Conservation (phyloP, 1,284 basidiomycete species). For the Tilletia horrida region DNA sequence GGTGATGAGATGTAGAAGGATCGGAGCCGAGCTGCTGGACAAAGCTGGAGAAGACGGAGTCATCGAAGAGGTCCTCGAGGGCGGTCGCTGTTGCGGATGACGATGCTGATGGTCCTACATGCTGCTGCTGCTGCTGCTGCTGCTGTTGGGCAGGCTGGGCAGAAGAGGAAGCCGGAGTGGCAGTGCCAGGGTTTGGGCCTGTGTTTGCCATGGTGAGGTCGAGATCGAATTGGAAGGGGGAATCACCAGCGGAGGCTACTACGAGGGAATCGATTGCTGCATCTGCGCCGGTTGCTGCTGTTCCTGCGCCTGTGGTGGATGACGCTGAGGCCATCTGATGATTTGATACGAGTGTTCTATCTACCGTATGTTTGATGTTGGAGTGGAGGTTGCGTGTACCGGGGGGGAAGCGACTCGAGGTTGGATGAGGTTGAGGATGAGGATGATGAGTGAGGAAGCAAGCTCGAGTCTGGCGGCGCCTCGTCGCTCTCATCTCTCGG, state of each 20-base stretch:
- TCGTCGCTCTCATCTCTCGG: no score
- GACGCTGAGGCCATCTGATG: neutral
- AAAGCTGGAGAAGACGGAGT: constrained; percentile 18
- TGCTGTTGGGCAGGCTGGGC: neutral
- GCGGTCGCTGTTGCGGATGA: no score
- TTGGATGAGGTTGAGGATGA: no score
- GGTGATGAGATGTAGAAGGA: neutral
- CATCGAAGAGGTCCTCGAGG: constrained; percentile 16
- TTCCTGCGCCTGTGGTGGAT: neutral
- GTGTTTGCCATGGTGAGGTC: constrained; percentile 2
- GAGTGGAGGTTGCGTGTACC: no score
- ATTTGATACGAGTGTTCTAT: no score
- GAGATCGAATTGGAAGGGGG: neutral
- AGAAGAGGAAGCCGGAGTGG: neutral
- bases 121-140: neutral
- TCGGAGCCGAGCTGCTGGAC: constrained; percentile 4
- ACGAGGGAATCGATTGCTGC: no score
- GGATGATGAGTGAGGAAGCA: no score
- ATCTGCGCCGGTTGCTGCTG: neutral
- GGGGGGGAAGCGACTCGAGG: no score
- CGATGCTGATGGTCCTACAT: neutral
- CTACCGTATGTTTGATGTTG: no score
- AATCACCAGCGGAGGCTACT: neutral
- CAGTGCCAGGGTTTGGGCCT: no score
- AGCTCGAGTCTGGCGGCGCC: no score